Evolutionary conservation across 495 filamentous ascomycete genomes (phyloP), one percentile per base, ranked within the genome.

Genomic region (Penicillium cosmopolitanum): DNA sequence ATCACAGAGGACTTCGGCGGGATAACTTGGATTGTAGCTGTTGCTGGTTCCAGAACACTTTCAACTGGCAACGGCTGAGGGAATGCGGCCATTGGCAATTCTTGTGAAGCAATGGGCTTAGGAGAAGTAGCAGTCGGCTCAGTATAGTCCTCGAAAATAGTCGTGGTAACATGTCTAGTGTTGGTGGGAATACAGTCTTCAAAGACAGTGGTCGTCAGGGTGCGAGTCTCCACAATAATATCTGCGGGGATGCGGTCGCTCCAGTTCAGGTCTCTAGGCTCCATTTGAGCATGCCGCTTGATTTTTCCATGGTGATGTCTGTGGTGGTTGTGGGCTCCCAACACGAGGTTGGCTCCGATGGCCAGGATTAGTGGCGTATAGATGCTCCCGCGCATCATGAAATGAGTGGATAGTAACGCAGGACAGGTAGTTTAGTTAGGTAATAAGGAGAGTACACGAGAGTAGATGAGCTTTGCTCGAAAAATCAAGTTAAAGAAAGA

Each of bases 341-440:
- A 58, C 21, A 55, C 68, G 25, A 66, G 53, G n/a, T 63, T 63
- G 46, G 62, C 61, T 28, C 61, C 54, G 46, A 60, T 52, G 21
- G 60, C 48, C 54, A 64, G 31, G 31, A 73, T 53, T 56, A 73
- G 18, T 9, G 51, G 53, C 53, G 64, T 57, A 42, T 64, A 68
- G 1, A 50, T 36, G 46, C 62, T 65, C 66, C 64, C 68, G 58
- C 63, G 66, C 71, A 77, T 77, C 18, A 34, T 66, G 58, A 52
- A 55, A 51, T 8, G 55, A 50, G 16, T 34, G n/a, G 25, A 48
- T 48, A 10, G 13, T 25, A 50, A 51, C 13, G 50, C 6, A 13
- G 33, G 19, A 28, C 16, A 12, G 5, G 33, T 8, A 23, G 25
- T 28, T 36, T n/a, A 36, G 31, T 35, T 47, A 5, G 3, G 16